These are phyloP conservation scores for Nitzschia palea DNA, from an alignment of 108 stramenopile genomes.

Conservation along the genomic window DNA sequence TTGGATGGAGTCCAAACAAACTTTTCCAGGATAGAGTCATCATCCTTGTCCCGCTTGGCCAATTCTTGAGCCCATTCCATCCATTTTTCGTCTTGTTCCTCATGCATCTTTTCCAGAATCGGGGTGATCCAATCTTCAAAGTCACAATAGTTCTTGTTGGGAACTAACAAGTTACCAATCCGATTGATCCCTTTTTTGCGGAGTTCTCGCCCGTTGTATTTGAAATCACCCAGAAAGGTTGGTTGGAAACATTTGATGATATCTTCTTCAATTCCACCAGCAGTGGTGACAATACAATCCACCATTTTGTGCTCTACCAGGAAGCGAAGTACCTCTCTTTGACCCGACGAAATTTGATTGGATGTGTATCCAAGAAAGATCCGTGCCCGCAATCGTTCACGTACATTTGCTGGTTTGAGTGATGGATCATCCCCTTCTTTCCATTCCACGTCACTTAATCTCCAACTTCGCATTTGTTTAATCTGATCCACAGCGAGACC, in stretches of 20 bases:
- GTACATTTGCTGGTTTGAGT: slow-evolving; percentile 46
- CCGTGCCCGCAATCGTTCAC: slow-evolving; percentile 80
- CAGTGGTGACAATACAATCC: slow-evolving; percentile 95
- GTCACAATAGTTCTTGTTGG: slow-evolving; percentile 97
- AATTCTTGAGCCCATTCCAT: slow-evolving; percentile 45
- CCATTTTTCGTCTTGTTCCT: slow-evolving; percentile 89
- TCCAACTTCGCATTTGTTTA: slow-evolving; percentile 91
- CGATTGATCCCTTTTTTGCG: slow-evolving; percentile 96
- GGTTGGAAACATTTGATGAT: slow-evolving; percentile 98
- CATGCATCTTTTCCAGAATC: slow-evolving; percentile 91
- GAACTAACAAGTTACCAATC: slow-evolving; percentile 95
- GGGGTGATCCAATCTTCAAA: slow-evolving; percentile 99
- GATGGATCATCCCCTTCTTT: slow-evolving; percentile 85
- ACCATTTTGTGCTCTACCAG: slow-evolving; percentile 96
- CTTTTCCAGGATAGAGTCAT: slow-evolving; percentile 28
- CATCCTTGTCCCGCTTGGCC: slow-evolving; percentile 25
- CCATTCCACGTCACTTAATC: slow-evolving; percentile 82
- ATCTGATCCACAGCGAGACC: slow-evolving; percentile 94
- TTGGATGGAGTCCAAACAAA: slow-evolving; percentile 92
- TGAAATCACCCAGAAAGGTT: slow-evolving; percentile 96
- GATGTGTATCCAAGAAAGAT: slow-evolving; percentile 98
- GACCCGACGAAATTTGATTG: slow-evolving; percentile 97
- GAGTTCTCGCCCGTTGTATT: slow-evolving; percentile 81
- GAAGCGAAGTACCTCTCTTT: slow-evolving; percentile 95
- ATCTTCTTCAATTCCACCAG: slow-evolving; percentile 99